A percentile compares a stretch with the other conserved stretches of the same genome.
phyloP scores from a whole-genome alignment of 495 filamentous ascomycete genomes.

The Penicillium angulare region DNA sequence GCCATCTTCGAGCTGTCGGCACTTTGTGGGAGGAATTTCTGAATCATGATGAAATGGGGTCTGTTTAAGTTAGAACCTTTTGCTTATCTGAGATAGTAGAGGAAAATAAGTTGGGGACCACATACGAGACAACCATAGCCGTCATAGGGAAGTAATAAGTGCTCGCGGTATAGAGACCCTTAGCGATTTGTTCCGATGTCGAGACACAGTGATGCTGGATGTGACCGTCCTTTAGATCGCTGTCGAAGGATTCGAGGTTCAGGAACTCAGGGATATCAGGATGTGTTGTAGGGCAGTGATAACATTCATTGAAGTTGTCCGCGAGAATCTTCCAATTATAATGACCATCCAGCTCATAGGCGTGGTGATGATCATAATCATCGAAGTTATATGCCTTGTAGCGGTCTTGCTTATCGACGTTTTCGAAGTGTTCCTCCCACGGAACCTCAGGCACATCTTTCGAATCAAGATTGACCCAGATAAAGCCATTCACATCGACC shows the following conservation, averaged over 20 bases:
- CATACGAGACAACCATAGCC: conserved; percentile 49
- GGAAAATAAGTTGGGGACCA: background rate
- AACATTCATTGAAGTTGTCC: conserved; percentile 72
- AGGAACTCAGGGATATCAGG: conserved; percentile 45
- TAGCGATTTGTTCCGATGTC: conserved; percentile 36
- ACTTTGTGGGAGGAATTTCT: conserved; percentile 44
- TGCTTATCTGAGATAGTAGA: background rate
- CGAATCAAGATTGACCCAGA: conserved; percentile 52
- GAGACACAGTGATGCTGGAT: conserved; percentile 45
- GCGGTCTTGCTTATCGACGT: conserved; percentile 42
- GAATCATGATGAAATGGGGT: conserved; percentile 48
- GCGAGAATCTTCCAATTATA: conserved; percentile 57
- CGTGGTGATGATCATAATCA: conserved; percentile 52
- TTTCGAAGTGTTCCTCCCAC: conserved; percentile 47
- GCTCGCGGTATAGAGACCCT: conserved; percentile 34
- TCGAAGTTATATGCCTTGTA: conserved; percentile 59
- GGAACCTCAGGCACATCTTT: conserved; percentile 36
- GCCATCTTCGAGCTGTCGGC: conserved; percentile 36
- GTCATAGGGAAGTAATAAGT: conserved; percentile 48
- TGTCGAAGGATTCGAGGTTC: conserved; percentile 44
- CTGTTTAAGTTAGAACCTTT: conserved; percentile 16
- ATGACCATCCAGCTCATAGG: conserved; percentile 50
- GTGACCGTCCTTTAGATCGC: conserved; percentile 38
- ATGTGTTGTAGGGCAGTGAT: conserved; percentile 53
- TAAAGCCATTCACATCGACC: conserved; percentile 54